Conservation (phyloP, 768 basidiomycete genomes). For the Mycena belliarum region DNA sequence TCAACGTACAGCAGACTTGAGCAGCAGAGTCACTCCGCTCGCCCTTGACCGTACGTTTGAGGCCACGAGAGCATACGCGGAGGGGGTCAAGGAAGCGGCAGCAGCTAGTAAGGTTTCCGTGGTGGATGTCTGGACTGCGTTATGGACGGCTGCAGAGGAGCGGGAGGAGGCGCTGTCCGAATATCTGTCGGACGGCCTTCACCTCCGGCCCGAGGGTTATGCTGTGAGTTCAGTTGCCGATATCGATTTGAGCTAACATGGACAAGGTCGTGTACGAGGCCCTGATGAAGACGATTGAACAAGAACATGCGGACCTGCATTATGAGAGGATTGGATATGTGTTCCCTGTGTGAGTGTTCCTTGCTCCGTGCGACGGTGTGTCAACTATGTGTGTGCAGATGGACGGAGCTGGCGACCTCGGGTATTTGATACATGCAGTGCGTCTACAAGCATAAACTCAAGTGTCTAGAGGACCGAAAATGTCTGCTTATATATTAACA, state of each 20-base stretch:
- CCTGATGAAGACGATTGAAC: slow-evolving; percentile 56
- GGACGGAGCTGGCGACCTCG: no score
- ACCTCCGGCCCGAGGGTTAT: slow-evolving; percentile 77
- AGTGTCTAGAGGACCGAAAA: no score
- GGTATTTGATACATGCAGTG: no score
- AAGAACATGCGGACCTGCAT: slow-evolving; percentile 68
- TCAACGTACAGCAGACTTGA: slow-evolving; percentile 54
- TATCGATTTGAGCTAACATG: neutral
- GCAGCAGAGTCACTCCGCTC: slow-evolving; percentile 48
- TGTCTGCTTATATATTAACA: no score
- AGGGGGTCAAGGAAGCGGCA: slow-evolving; percentile 66
- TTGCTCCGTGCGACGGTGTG: neutral
- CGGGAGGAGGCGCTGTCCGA: slow-evolving; percentile 51
- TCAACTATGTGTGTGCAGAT: slow-evolving; percentile 27
- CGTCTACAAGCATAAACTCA: no score
- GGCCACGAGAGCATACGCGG: slow-evolving; percentile 66
- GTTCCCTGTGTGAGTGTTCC: slow-evolving; percentile 58
- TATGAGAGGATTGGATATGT: slow-evolving; percentile 58
- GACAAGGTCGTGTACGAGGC: slow-evolving; percentile 65
- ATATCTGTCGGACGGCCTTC: slow-evolving; percentile 76
- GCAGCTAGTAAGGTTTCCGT: slow-evolving; percentile 54
- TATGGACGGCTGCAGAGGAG: slow-evolving; percentile 76
- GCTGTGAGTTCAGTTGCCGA: slow-evolving; percentile 43
- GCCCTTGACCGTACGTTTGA: slow-evolving; percentile 63
- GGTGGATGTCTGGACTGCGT: slow-evolving; percentile 70